Evolutionary conservation across 192 early-diverging fungal species (phyloP).

Genomic region (Piromyces sp.): DNA sequence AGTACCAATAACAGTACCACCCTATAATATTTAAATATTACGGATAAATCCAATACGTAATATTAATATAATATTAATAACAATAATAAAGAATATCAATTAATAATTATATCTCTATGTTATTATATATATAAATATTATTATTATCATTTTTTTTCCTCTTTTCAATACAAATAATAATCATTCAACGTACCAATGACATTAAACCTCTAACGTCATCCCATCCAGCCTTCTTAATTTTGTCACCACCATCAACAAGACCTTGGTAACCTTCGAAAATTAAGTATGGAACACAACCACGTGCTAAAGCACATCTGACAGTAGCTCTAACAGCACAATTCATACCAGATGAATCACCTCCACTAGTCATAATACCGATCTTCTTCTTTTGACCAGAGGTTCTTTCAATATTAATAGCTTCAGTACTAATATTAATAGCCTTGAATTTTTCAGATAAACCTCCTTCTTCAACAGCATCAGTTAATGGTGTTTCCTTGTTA

Average conservation of each 20-base stretch:
- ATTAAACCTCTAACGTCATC: slow-evolving; percentile 79
- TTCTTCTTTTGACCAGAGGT: slow-evolving; percentile 25
- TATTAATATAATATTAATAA: too few species aligned
- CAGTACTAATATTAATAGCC: neutral
- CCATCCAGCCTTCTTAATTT: slow-evolving; percentile 73
- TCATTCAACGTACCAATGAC: slow-evolving; percentile 14
- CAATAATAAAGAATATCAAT: too few species aligned
- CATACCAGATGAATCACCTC: slow-evolving; percentile 93
- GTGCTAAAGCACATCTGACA: slow-evolving; percentile 74
- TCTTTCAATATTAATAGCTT: neutral
- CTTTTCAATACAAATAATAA: too few species aligned
- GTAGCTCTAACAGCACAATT: slow-evolving; percentile 84
- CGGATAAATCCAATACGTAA: too few species aligned
- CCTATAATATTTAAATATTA: slow-evolving; percentile 6
- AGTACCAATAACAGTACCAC: slow-evolving; percentile 89
- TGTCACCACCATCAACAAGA: slow-evolving; percentile 78
- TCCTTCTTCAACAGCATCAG: neutral
- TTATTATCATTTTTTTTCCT: too few species aligned
- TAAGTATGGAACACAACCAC: slow-evolving; percentile 66
- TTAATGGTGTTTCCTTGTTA: slow-evolving; percentile 28
- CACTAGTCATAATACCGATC: slow-evolving; percentile 85
- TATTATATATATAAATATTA: too few species aligned
- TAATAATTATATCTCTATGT: too few species aligned
- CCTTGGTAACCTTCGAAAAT: slow-evolving; percentile 95
- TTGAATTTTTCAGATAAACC: neutral